phyloP scores from a whole-genome alignment of 352 stramenopile genomes.

The Phytophthora sp. region DNA sequence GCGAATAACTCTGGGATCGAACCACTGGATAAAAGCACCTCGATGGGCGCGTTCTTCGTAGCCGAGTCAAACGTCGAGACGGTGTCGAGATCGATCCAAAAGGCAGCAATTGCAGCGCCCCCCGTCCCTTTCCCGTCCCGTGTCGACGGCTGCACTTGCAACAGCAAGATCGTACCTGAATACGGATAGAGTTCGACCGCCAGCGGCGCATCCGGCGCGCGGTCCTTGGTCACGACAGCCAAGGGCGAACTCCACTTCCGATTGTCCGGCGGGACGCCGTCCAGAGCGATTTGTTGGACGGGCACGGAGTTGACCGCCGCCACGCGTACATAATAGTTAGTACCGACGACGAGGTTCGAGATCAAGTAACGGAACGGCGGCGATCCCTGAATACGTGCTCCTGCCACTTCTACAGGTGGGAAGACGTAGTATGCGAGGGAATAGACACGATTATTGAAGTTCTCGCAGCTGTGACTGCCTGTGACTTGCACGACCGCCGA shows the following conservation, averaged over 20 bases:
- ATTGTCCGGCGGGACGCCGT: slow-evolving; percentile 85
- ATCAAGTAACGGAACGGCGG: slow-evolving; percentile 88
- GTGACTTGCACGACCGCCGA: slow-evolving; percentile 36
- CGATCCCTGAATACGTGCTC: slow-evolving; percentile 68
- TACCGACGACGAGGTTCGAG: slow-evolving; percentile 59
- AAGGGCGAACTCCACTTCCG: slow-evolving; percentile 91
- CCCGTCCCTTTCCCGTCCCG: slow-evolving; percentile 65
- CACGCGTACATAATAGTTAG: slow-evolving; percentile 93
- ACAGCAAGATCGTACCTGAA: slow-evolving; percentile 63
- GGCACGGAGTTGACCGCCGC: slow-evolving; percentile 91
- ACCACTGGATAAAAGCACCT: slow-evolving; percentile 28
- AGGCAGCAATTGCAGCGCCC: slow-evolving; percentile 58
- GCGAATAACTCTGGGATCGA: slow-evolving; percentile 62
- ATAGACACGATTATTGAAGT: slow-evolving; percentile 61
- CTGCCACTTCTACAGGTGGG: slow-evolving; percentile 54
- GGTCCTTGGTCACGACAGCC: slow-evolving; percentile 82
- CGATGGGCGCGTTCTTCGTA: slow-evolving; percentile 53
- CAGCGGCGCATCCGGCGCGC: slow-evolving; percentile 78
- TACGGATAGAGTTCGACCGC: slow-evolving; percentile 65
- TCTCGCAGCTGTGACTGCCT: slow-evolving; percentile 36
- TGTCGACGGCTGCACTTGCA: slow-evolving; percentile 77
- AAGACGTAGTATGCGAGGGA: slow-evolving; percentile 68
- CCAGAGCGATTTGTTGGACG: slow-evolving; percentile 84
- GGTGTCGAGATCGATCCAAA: slow-evolving; percentile 76
- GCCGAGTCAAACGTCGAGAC: slow-evolving; percentile 79